Conservation (phyloP, 2,329 filamentous ascomycete species). For the Fusarium abutilonis region DNA sequence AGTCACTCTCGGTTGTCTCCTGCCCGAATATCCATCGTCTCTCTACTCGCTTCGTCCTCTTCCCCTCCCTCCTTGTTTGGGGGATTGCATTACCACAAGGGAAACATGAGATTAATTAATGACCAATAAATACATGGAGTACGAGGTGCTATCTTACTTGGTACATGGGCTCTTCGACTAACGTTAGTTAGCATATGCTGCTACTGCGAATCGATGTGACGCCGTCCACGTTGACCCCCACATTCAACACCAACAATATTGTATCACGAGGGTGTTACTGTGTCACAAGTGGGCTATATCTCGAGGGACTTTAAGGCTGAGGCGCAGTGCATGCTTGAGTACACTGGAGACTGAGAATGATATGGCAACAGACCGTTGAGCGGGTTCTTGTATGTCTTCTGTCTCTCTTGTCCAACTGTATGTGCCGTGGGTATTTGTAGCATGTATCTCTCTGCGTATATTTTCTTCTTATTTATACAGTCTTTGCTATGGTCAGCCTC, state of each 20-base stretch:
- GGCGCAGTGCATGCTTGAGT: not conserved
- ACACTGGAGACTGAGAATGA: not conserved
- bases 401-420: conserved; percentile 17
- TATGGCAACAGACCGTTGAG: conserved; percentile 14
- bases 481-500: conserved; percentile 13
- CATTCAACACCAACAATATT: conserved; percentile 18
- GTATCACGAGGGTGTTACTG: conserved; percentile 7
- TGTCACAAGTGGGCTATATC: conserved; percentile 20
- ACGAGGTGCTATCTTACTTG: conserved; percentile 1
- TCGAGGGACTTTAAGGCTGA: not conserved
- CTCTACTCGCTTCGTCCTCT: not conserved
- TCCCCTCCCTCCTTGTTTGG: not conserved
- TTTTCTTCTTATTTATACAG: conserved; percentile 7
- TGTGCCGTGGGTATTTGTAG: conserved; percentile 8
- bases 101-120: conserved; percentile 1
- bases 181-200: conserved; percentile 6
- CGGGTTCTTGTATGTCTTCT: conserved; percentile 5
- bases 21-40: not conserved
- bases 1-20: not conserved
- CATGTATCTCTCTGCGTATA: conserved; percentile 13
- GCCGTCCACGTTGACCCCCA: conserved; percentile 17
- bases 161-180: not conserved
- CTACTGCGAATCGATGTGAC: conserved; percentile 15
- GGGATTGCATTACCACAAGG: not conserved
- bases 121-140: conserved; percentile 5